A percentile compares a stretch with the other conserved stretches of the same genome.
Evolutionary conservation across 768 basidiomycete genomes (phyloP).

Genomic region (Chalciporus chontae): DNA sequence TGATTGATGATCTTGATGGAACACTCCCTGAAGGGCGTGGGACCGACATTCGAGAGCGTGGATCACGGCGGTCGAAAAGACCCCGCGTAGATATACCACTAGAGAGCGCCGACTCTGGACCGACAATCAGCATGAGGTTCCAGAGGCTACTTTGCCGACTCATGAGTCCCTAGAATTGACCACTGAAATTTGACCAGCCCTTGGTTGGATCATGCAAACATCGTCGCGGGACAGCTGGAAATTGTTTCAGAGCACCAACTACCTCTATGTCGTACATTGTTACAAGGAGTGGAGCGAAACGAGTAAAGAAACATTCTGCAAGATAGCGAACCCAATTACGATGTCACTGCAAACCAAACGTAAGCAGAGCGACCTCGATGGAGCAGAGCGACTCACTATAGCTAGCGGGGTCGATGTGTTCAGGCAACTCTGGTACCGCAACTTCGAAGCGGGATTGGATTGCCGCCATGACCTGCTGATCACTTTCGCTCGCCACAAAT

Average conservation of each 20-base stretch:
- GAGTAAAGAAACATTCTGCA: too few species aligned
- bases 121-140: too few species aligned
- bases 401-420: slow-evolving; percentile 88
- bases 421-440: slow-evolving; percentile 91
- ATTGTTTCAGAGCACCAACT: too few species aligned
- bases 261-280: too few species aligned
- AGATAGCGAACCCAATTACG: slow-evolving; percentile 32
- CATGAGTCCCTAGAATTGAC: too few species aligned
- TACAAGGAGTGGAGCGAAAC: too few species aligned
- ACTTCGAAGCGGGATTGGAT: slow-evolving; percentile 98
- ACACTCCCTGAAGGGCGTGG: slow-evolving; percentile 1
- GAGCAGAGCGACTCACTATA: slow-evolving; percentile 68
- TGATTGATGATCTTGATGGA: not conserved
- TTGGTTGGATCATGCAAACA: too few species aligned
- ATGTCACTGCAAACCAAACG: slow-evolving; percentile 34
- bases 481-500: slow-evolving; percentile 88
- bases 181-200: too few species aligned
- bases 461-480: slow-evolving; percentile 89
- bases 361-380: not conserved
- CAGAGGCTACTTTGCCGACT: too few species aligned
- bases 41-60: not conserved
- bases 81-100: not conserved
- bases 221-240: too few species aligned
- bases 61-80: slow-evolving; percentile 8
- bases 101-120: too few species aligned